Evolutionary conservation across 257 asterid species (phyloP), one percentile per base, ranked within the genome.

Genomic region (Apocynum venetum): DNA sequence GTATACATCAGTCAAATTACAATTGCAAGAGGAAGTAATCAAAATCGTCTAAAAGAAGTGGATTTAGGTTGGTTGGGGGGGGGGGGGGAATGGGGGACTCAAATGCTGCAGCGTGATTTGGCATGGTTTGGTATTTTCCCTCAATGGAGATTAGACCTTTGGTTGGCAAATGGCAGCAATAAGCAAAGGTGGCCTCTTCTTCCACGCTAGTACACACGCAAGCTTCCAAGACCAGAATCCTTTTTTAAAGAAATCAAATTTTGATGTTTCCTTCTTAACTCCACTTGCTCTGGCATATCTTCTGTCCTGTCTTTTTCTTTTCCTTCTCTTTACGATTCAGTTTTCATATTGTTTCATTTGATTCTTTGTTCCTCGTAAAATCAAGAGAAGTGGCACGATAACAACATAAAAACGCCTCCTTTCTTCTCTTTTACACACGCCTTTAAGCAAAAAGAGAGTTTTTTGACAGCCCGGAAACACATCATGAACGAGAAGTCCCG

Each of bases 401-500:
- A 40, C 57, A 53, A n/a, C 47, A 63, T 20, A 17, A 36, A 51
- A 48, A 10, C 17, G 49, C 66, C 43, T 76, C 48, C 73, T 51
- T 46, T 46, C 35, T 44, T 48, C 44, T 15, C 25, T 35, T 13
- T 55, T 19, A 2, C 11, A 4, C 2, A 8, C 1, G n/a, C 51
- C 12, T 52, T 15, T 6, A 53, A 53, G 69, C 69, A 35, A 3
- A 25, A 2, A 59, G 12, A 48, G 49, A 53, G 59, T 61, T 73
- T 43, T 14, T 71, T 81, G 75, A 46, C 67, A 40, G 55, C 60
- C 72, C 56, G 4, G 77, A 8, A 69, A 60, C 49, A 72, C 66
- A 76, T 64, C 69, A 85, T 85, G 89, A 85, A 83, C 60, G 83
- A 77, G 51, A 85, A 85, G 75, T 84, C 89, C 36, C 49, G 74